Evolutionary conservation across 192 early-diverging fungal genomes (phyloP).

Genomic region (Anaeromyces robustus): DNA sequence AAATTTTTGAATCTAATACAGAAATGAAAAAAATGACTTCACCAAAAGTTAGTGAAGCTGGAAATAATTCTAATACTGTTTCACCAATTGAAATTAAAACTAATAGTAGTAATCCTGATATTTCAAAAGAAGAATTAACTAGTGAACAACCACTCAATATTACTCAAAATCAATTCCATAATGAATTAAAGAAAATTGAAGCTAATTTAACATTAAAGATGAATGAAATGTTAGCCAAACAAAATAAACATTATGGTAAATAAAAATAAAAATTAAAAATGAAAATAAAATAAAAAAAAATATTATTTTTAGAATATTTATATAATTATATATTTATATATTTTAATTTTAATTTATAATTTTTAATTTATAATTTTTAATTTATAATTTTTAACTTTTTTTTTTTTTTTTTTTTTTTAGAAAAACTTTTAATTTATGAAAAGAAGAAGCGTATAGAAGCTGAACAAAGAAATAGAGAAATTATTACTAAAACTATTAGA

Average conservation of each 20-base stretch:
- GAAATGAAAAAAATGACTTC: not conserved
- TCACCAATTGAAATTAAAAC: not conserved
- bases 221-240: not conserved
- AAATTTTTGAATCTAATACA: not conserved
- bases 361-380: no score
- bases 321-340: no score
- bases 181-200: not conserved
- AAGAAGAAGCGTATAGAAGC: not conserved
- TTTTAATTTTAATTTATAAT: no score
- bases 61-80: not conserved
- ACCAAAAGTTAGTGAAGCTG: not conserved
- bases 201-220: not conserved
- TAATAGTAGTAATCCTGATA: not conserved
- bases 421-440: not conserved
- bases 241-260: not conserved
- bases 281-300: no score
- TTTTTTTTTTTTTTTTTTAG: no score
- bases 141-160: not conserved
- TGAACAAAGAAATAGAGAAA: not conserved
- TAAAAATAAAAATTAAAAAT: not conserved
- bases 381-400: no score
- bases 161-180: not conserved
- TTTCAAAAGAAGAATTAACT: not conserved
- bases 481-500: not conserved
- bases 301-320: no score